Evolutionary conservation across 148 eudicot species (phyloP).

Genomic region (Amaranthus palmeri): DNA sequence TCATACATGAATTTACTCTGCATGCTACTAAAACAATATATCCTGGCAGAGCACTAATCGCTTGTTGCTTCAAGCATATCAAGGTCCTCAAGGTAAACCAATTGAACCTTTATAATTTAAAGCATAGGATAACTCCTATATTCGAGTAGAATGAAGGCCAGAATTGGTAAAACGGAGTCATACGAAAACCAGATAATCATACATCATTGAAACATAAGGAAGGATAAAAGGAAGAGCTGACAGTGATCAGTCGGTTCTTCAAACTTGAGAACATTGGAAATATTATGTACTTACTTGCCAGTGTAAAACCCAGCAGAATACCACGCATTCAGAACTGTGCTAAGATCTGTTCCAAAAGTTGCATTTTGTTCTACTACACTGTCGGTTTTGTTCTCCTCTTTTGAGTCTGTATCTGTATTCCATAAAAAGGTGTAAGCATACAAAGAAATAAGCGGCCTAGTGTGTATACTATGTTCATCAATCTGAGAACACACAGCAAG

Average conservation of each 20-base stretch:
- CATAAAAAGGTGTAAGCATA: slow-evolving; percentile 6
- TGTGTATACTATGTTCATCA: not conserved
- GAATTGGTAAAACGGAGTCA: not conserved
- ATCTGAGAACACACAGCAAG: not conserved
- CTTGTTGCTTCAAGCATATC: too few species aligned
- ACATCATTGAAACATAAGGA: not conserved
- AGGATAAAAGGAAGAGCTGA: not conserved
- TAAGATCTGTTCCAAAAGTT: slow-evolving; percentile 51
- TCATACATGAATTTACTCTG: too few species aligned
- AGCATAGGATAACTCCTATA: not conserved
- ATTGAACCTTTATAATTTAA: not conserved
- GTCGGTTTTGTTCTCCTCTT: slow-evolving; percentile 23
- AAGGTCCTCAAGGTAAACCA: not conserved
- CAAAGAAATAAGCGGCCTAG: not conserved
- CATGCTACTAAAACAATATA: too few species aligned
- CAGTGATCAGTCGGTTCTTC: not conserved
- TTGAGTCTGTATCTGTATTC: slow-evolving; percentile 46
- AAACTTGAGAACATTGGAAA: slow-evolving; percentile 1
- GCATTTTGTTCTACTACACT: slow-evolving; percentile 23
- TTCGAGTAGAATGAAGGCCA: not conserved
- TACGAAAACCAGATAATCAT: not conserved
- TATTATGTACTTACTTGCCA: slow-evolving; percentile 70
- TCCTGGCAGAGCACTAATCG: too few species aligned
- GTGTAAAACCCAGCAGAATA: slow-evolving; percentile 87
- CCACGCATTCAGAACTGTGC: slow-evolving; percentile 75